Conservation (phyloP, 225 moss, liverwort and hornwort species). For the Bryoerythrophyllum caledonicum region DNA sequence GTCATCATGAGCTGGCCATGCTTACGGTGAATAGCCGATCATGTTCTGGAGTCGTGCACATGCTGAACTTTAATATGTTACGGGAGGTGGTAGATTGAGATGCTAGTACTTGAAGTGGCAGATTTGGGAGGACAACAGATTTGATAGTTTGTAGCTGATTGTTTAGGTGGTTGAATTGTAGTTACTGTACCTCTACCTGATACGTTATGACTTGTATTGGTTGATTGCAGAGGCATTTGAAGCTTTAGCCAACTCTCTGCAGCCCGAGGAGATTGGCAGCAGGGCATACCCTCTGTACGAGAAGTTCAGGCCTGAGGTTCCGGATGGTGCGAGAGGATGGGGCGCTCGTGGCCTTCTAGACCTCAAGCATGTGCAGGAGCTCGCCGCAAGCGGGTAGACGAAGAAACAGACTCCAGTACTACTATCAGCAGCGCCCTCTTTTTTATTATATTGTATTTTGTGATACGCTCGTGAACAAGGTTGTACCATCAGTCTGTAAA, state of each 20-base stretch:
- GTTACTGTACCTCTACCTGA: too few relatives aligned
- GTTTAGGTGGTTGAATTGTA: too few relatives aligned
- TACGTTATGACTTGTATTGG: neutral
- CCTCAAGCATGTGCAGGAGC: conserved; percentile 49
- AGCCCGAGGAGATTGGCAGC: conserved; percentile 54
- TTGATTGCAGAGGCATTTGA: conserved; percentile 55
- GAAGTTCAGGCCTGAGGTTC: conserved; percentile 57
- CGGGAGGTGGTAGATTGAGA: too few relatives aligned
- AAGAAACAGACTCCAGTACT: neutral
- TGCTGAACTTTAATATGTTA: too few relatives aligned
- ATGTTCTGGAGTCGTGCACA: too few relatives aligned
- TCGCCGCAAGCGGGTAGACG: conserved; percentile 42
- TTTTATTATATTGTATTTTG: neutral
- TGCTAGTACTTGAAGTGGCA: too few relatives aligned
- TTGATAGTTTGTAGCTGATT: too few relatives aligned
- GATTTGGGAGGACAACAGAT: too few relatives aligned
- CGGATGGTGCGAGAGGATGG: conserved; percentile 57
- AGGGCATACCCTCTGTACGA: conserved; percentile 56
- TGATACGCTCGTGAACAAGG: too few relatives aligned
- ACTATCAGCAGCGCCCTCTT: neutral
- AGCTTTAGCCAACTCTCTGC: conserved; percentile 41
- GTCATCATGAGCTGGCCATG: too few relatives aligned
- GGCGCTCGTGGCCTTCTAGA: conserved; percentile 58
- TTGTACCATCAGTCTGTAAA: conserved; percentile 45
- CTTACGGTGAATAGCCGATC: too few relatives aligned